A percentile compares a stretch with the other conserved stretches of the same genome.
These are phyloP conservation scores for Ophiostoma sp. DNA, from an alignment of 2,329 filamentous ascomycete genomes.

Conservation along the genomic window DNA sequence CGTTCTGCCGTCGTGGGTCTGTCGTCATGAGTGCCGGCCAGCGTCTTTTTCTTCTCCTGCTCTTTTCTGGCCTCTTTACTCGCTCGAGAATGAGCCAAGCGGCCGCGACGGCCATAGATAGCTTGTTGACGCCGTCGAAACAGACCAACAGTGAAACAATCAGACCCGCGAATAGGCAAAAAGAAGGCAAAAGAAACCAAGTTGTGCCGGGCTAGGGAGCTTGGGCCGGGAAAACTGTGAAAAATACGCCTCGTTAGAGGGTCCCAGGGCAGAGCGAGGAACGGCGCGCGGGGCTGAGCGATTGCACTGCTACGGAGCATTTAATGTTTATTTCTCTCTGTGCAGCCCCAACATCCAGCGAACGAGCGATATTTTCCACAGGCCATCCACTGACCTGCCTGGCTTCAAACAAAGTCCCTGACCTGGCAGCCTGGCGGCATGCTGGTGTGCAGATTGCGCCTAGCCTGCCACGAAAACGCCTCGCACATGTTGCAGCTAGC, in stretches of 20 bases:
- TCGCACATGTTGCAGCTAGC: slow-evolving; percentile 19
- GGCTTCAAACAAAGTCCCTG: neutral
- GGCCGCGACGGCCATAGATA: neutral
- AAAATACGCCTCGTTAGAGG: slow-evolving; percentile 25
- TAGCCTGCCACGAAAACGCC: slow-evolving; percentile 27
- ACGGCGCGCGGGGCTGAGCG: slow-evolving; percentile 30
- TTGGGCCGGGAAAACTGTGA: neutral
- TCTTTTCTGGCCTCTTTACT: neutral
- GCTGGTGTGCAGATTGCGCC: slow-evolving; percentile 20
- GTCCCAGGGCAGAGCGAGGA: slow-evolving; percentile 14
- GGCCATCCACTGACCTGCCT: neutral
- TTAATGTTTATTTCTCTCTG: neutral
- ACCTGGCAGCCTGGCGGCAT: slow-evolving; percentile 6
- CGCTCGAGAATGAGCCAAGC: neutral
- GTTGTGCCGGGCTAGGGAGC: neutral
- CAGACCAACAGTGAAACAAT: neutral
- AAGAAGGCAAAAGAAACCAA: neutral
- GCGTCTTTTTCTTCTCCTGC: neutral
- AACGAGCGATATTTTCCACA: neutral
- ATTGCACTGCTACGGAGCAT: slow-evolving; percentile 14
- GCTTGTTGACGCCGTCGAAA: neutral
- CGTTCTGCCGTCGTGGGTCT: slow-evolving; percentile 16
- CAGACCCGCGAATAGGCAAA: neutral
- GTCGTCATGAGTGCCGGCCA: slow-evolving; percentile 5
- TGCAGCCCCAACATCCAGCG: neutral